Base-by-base conservation (phyloP, 768 basidiomycete genomes). In the Termitomyces eurrhizus region DNA sequence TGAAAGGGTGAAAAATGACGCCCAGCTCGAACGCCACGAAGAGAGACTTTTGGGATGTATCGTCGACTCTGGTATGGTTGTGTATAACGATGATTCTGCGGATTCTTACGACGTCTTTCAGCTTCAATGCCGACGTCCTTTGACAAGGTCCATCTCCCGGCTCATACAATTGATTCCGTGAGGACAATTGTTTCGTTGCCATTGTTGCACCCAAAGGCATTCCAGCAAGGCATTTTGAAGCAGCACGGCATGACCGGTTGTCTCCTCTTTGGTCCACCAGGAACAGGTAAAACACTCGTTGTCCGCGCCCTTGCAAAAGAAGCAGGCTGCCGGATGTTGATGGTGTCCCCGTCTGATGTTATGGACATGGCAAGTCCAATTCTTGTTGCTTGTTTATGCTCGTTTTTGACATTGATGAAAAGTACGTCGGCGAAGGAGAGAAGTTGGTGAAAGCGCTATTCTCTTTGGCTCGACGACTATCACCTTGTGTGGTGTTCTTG, bases 401-500 rank as follows among this genome's bases (percentile, higher is more conserved):
- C 1, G 63, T 58, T 7, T 12, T 44, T 56, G 24, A 62, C 52
- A 14, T 24, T 36, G 8, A 41, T 37, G 5, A 35, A 26, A 39
- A 92, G 91, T 93, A 93, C 72, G 90, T 92, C 42, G 91, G 92
- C 21, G 92, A 94, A 76, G 92, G 90, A 48, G 92, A 94, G 69
- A 93, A 94, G 69, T 85, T 93, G 18, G 95, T 97, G 39, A 86
- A 86, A 59, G 91, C 91, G 0, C 89, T 95, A 18, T 98, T 98
- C 74, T 84, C 87, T 37, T 81, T 98, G 16, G 95, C 95, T 4
- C 83, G 95, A 39, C 81, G 84, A 46, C 73, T 97, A 7, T 89
- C 93, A 0, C 95, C 95, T 3, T 96, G 94, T 65, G 93, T 98
- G 51, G 83, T 98, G 39, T 98, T 98, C 77, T 75, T 98, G 61